Evolutionary conservation across 345 rosid species (phyloP).

Genomic region (Rhizophora mangle): DNA sequence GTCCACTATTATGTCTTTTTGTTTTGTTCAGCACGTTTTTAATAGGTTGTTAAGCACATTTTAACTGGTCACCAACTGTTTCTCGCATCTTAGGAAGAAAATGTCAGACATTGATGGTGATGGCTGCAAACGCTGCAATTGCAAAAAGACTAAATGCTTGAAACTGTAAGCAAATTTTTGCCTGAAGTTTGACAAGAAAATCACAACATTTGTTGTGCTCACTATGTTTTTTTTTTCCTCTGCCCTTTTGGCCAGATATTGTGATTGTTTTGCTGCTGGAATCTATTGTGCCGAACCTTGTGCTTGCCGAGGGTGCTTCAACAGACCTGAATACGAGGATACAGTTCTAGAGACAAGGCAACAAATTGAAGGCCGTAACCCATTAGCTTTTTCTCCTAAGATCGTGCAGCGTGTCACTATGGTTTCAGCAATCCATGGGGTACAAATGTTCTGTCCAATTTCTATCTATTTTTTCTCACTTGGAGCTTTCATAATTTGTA

Average conservation of each 20-base stretch:
- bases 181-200: no score
- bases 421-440: conserved; percentile 24
- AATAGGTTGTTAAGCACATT: not conserved
- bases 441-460: conserved; percentile 10
- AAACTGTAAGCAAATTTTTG: conserved; percentile 48
- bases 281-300: conserved; percentile 52
- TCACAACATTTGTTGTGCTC: no score
- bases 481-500: conserved; percentile 14
- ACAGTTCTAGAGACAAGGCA: conserved; percentile 53
- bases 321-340: conserved; percentile 51
- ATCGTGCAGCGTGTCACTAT: conserved; percentile 30
- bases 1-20: conserved; percentile 1
- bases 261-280: conserved; percentile 71
- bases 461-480: not conserved
- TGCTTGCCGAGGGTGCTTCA: conserved; percentile 56
- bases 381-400: conserved; percentile 68
- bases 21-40: not conserved
- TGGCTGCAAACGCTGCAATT: conserved; percentile 59
- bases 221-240: no score
- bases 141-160: conserved; percentile 59
- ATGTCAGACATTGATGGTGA: conserved; percentile 29
- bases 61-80: not conserved
- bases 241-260: conserved; percentile 41
- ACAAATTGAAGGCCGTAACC: conserved; percentile 54
- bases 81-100: conserved; percentile 41